Percentiles rank a stretch among this genome's conserved stretches.
phyloP scores from a whole-genome alignment of 2,329 filamentous ascomycete species.

The Microsporum ferrugineum region DNA sequence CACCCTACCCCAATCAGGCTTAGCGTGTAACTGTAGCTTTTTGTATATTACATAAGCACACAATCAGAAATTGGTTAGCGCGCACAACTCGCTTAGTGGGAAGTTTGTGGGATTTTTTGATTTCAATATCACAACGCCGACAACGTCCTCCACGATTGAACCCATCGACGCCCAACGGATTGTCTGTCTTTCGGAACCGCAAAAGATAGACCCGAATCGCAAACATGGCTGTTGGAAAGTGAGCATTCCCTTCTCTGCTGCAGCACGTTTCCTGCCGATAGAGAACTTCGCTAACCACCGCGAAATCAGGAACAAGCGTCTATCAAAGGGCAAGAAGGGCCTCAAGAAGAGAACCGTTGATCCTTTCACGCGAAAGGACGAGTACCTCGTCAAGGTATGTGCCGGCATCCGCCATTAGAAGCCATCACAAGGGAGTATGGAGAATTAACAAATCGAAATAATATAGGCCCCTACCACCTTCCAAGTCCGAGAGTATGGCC shows the following conservation, averaged over 20 bases:
- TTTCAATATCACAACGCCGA: constrained; percentile 25
- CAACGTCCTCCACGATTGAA: constrained; percentile 27
- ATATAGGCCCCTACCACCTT: constrained; percentile 82
- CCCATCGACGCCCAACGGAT: constrained; percentile 28
- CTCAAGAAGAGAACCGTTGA: constrained; percentile 99
- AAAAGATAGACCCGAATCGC: constrained; percentile 42
- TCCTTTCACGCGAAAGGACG: constrained; percentile 97
- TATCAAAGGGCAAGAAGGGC: constrained; percentile 99
- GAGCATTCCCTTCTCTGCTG: constrained; percentile 27
- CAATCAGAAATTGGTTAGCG: constrained; percentile 10
- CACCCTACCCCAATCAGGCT: not conserved
- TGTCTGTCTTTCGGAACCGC: constrained; percentile 32
- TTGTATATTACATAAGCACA: constrained; percentile 8
- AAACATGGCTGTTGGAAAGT: constrained; percentile 78
- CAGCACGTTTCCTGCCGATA: constrained; percentile 7
- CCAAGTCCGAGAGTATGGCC: constrained; percentile 83
- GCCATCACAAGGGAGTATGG: not conserved
- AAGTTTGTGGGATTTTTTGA: constrained; percentile 35
- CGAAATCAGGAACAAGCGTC: constrained; percentile 81
- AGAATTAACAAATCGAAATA: not conserved
- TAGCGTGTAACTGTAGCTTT: not conserved
- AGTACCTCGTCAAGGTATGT: constrained; percentile 89
- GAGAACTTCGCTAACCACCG: constrained; percentile 5
- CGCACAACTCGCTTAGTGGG: constrained; percentile 32
- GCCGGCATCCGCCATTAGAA: not conserved